Base-by-base conservation (phyloP, 2,329 filamentous ascomycete species). In the Furcasterigmium sp. region DNA sequence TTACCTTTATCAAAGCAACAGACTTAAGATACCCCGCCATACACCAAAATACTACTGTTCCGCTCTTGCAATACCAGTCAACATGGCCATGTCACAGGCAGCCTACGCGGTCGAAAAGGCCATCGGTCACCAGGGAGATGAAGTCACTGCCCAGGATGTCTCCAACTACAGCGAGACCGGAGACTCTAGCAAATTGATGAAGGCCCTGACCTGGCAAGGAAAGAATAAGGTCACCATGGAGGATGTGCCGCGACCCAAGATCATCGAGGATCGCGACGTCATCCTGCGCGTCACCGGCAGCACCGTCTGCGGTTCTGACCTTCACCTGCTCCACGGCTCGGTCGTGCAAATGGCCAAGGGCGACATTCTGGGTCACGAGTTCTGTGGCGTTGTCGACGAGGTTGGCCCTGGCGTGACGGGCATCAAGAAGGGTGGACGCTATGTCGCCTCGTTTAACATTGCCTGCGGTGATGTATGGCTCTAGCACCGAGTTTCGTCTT, bases 401-500 rank as follows among this genome's bases (percentile, higher is more conserved):
- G 65, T 83, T 1, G 84, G 84, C 0, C 59, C 76, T 0, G 69
- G 49, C 0, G 72, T 80, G 3, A 76, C 63, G 41, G 75, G 73
- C 4, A 60, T 83, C 38, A 64, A 79, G 46, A 62, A 70, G 7
- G 84, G 83, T 13, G 75, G 80, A 51, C 72, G 89, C 25, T 90
- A 93, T 17, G 89, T 95, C 1, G 88, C 85, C 1, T 86, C 82
- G 9, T 95, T 95, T 69, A 88, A 93, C 61, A 93, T 95, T 56
- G 86, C 88, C 0, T 82, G 78, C 47, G 77, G 76, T 8, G 67
- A 71, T 37, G 56, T 57, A 14, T 26, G 23, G 23, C 23, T n/a
- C n/a, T n/a, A n/a, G n/a, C n/a, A n/a, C n/a, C n/a, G n/a, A n/a
- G n/a, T n/a, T n/a, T n/a, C n/a, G n/a, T n/a, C n/a, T n/a, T n/a